Evolutionary conservation across 805 yeast genomes (phyloP), one percentile per base, ranked within the genome.

Genomic region (Ogataea siamensis): DNA sequence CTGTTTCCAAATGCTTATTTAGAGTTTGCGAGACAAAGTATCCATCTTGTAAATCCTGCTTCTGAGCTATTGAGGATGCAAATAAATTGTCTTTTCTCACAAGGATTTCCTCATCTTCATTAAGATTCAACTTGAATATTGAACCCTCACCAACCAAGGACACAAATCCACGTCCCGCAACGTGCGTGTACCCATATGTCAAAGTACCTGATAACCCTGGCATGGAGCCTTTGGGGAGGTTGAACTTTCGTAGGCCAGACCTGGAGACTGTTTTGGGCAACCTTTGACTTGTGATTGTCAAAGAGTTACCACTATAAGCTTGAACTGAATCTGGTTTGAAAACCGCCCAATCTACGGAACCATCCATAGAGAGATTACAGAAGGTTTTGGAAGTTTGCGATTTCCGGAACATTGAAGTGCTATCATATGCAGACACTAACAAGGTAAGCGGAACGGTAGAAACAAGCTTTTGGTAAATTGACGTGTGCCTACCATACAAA

Each of bases 281-380:
- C 12, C 50, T 43, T 19, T 59, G 57, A 32, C 65, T 60, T 1
- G 60, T 56, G 2, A 78, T 54, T 9, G 59, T 49, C 31, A 80
- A 57, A 1, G 80, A 68, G n/a, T 69, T 62, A 1, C 86, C 87
- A 6, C 73, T 55, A 46, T 68, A 77, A 1, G 69, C 72, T 32
- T 76, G 77, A 15, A 80, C 52, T 0, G 79, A 65, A 11, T 63
- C 54, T 1, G 66, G 60, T 28, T 71, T 64, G 31, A 80, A 63
- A 3, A 80, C 40, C 1, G 81, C 83, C 83, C 84, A 80, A 49
- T 80, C 87, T 13, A 57, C 55, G 1, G 74, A 62, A 2, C 87
- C 87, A 45, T 80, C 83, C 40, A 80, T 52, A 3, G 62, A 43
- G 17, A 80, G 40, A 28, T 59, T 63, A 7, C 68, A 70, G 44